Conservation (phyloP, 345 rosid species). For the Capsella bursapastoris region DNA sequence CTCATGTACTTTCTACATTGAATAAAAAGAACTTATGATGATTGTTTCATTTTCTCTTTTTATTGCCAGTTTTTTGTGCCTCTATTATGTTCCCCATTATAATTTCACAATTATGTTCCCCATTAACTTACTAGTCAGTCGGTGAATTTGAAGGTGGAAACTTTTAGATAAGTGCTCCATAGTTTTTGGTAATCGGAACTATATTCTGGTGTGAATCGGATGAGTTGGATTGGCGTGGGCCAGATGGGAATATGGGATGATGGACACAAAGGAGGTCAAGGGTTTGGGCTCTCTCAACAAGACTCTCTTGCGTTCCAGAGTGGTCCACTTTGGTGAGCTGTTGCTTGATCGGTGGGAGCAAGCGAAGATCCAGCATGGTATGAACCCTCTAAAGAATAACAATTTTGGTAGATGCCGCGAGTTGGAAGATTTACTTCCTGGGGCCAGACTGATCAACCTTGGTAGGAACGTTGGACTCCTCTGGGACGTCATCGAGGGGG, state of each 20-base stretch:
- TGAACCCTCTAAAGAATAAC: neutral
- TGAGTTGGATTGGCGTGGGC: conserved; percentile 18
- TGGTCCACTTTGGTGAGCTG: neutral
- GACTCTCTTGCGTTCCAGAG: conserved; percentile 64
- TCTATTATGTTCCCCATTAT: conserved; percentile 42
- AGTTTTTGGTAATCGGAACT: conserved; percentile 48
- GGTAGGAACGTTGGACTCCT: conserved; percentile 70
- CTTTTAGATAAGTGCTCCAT: conserved; percentile 14
- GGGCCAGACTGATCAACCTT: neutral
- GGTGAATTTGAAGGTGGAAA: conserved; percentile 27
- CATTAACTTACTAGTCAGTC: conserved; percentile 29
- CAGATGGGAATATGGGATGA: neutral
- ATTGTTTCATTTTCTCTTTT: conserved; percentile 9
- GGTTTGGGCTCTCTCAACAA: conserved; percentile 52
- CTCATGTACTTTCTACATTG: conserved; percentile 41
- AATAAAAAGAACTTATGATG: conserved; percentile 24
- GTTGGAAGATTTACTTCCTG: neutral
- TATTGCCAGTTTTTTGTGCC: conserved; percentile 15
- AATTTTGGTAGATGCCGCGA: neutral
- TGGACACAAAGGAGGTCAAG: conserved; percentile 46
- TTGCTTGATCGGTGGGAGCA: neutral
- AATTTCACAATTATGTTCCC: conserved; percentile 44
- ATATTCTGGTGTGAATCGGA: conserved; percentile 58
- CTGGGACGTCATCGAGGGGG: conserved; percentile 57
- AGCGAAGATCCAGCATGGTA: neutral